Evolutionary conservation across 495 filamentous ascomycete genomes (phyloP), one percentile per base, ranked within the genome.

Genomic region (Aeminium ludgeri): DNA sequence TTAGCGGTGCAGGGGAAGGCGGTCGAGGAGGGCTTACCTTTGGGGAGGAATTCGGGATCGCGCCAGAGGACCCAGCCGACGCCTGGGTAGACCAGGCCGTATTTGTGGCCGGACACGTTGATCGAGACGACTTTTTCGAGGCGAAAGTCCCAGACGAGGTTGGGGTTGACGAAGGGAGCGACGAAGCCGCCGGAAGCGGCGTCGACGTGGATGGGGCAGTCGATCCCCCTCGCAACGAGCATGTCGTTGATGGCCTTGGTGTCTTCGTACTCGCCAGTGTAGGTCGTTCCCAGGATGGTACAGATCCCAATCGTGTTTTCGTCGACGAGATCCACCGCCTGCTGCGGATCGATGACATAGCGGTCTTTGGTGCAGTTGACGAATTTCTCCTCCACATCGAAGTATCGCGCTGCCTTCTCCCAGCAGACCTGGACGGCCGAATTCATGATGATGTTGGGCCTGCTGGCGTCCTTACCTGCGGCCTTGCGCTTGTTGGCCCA

Each of bases 261-360:
- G 55, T 94, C 84, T 59, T 94, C 86, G 50, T 94, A 92, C 61
- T 94, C 80, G 36, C 86, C 86, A n/a, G 86, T 94, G 59, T 92
- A 92, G 1, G 86, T 94, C 1, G 84, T 86, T 10, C 86, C 86
- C 10, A 94, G 59, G 51, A 94, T 92, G 29, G 72, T 67, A 55
- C 85, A 92, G 54, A 94, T 94, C 41, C 86, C 86, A 53, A 94
- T 91, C 6, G 86, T 94, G 59, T 94, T 92, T 66, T 94, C 86
- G 46, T 94, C 86, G 4, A 92, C 70, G n/a, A 91, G 59, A 39
- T 78, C 65, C 18, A 92, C 80, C 0, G 82, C 79, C 63, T 86
- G 63, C 51, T 76, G 62, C 7, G 86, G 86, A 59, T 94, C 86
- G 53, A 94, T 86, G 29, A 89, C 80, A 52, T 72, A 92, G 45